phyloP scores from a whole-genome alignment of 306 rosid species.

The Mimosa bimucronata region DNA sequence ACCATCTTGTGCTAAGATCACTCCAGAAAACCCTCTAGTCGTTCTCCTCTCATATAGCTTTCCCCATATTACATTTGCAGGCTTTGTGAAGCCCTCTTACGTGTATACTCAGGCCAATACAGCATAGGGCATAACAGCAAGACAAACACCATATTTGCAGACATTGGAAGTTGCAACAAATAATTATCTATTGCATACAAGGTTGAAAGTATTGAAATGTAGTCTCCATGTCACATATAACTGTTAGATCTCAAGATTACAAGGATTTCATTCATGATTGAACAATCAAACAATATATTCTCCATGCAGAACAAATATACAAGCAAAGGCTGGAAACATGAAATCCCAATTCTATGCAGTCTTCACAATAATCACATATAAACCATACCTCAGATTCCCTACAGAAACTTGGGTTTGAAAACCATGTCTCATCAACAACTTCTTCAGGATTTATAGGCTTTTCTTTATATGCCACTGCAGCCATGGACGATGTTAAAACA shows the following conservation, averaged over 20 bases:
- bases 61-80: neutral
- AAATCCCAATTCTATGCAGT: neutral
- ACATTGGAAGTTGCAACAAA: conserved; percentile 11
- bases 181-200: neutral
- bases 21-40: too few relatives aligned
- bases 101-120: neutral
- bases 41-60: neutral
- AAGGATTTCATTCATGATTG: neutral
- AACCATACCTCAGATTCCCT: neutral
- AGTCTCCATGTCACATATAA: neutral
- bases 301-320: neutral
- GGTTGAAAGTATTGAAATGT: conserved; percentile 14
- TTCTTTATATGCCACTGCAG: neutral
- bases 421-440: neutral
- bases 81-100: neutral
- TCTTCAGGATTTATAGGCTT: neutral
- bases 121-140: neutral
- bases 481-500: conserved; percentile 36
- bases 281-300: neutral
- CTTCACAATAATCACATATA: too few relatives aligned
- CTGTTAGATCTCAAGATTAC: neutral
- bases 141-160: neutral
- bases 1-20: neutral
- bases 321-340: neutral
- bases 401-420: neutral